Evolutionary conservation across 1,139 yeast genomes (phyloP).

Genomic region (Entelexis sorbosivorans): DNA sequence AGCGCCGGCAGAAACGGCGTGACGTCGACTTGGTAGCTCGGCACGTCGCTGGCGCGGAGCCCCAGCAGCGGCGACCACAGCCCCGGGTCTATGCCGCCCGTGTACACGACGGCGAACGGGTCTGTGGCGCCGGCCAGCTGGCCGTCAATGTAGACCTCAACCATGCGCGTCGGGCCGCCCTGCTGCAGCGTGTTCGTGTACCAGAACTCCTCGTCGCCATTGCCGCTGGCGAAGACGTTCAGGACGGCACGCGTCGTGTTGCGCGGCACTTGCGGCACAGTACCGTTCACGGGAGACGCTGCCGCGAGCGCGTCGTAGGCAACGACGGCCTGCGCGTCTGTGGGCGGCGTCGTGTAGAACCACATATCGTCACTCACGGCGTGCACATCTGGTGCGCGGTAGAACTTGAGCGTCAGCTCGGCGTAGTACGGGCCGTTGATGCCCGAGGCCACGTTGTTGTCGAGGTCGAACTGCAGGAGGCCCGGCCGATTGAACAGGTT

Average conservation of each 20-base stretch:
- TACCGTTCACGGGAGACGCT: conserved; percentile 2
- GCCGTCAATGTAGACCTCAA: conserved; percentile 29
- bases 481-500: conserved; percentile 39
- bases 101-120: conserved; percentile 44
- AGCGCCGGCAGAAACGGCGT: conserved; percentile 54
- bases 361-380: conserved; percentile 10
- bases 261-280: conserved; percentile 20
- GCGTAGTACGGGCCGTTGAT: conserved; percentile 54
- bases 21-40: conserved; percentile 51
- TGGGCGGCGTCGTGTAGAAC: conserved; percentile 12
- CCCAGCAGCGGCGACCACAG: conserved; percentile 73
- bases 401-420: conserved; percentile 44
- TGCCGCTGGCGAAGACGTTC: conserved; percentile 59
- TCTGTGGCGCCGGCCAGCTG: conserved; percentile 30
- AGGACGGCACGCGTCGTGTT: conserved; percentile 51
- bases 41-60: conserved; percentile 59
- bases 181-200: conserved; percentile 32
- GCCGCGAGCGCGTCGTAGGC: conserved; percentile 2
- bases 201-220: conserved; percentile 76
- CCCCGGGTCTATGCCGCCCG: conserved; percentile 71
- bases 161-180: conserved; percentile 24
- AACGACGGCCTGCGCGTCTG: conserved; percentile 8
- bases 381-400: conserved; percentile 26
- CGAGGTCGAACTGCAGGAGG: conserved; percentile 46
- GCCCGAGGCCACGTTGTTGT: conserved; percentile 47